Base-by-base conservation (phyloP, 306 rosid genomes). In the Cicer arietinum region DNA sequence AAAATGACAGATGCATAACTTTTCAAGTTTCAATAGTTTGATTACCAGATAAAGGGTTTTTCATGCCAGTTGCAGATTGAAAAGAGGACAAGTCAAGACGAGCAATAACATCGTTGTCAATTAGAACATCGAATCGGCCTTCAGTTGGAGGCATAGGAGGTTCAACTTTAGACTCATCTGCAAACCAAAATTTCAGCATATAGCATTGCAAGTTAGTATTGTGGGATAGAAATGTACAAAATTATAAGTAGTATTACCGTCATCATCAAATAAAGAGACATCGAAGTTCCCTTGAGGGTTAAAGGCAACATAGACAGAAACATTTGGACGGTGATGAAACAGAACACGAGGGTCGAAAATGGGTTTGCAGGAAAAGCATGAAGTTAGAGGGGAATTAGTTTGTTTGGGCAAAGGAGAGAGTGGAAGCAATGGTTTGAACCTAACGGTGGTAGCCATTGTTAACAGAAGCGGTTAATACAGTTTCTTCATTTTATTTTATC, bases 131-230 rank as follows among this genome's bases (percentile, higher is more conserved):
- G 17, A 90, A 88, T 78, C 96, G 80, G 41, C 97, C 97, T 77
- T 94, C 92, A 4, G 82, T 86, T 73, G 97, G 97, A 22, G 97
- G 98, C 94, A 86, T 66, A 57, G 98, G 96, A 77, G 94, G 92
- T 54, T 71, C 76, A 67, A 48, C 90, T 54, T 88, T 76, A 16
- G 90, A n/a, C 4, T 81, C 62, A 77, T 84, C 91, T 93, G 92
- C 69, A 71, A 59, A 73, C 5, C 62, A 22, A 2, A 1, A 22
- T 22, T 1, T 22, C 22, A 20, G 3, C 30, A 22, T 22, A 22
- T 2, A 22, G 30, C 30, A 22, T 22, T 22, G 30, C 30, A 25
- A 25, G 35, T 25, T 25, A 25, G 35, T 25, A 25, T 25, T 25
- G 35, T 25, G 35, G 25, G 1, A 41, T 41, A 58, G 58, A 47